These are phyloP conservation scores for Brassica incana DNA, from an alignment of 345 rosid genomes.

Conservation along the genomic window DNA sequence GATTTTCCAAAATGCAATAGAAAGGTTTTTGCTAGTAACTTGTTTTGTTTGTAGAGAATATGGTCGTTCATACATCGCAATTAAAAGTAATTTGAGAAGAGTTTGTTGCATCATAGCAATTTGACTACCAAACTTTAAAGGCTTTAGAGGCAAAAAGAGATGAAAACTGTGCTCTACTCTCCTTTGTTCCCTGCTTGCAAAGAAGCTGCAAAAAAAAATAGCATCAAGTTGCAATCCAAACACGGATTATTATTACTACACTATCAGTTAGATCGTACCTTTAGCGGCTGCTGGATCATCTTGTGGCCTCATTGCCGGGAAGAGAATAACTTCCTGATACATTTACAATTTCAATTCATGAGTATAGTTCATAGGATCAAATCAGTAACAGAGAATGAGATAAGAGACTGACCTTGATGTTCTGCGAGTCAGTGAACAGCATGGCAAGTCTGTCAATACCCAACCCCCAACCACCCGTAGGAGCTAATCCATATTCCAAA, in stretches of 20 bases:
- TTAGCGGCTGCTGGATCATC: constrained; percentile 62
- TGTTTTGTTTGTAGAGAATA: neutral
- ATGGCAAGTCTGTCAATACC: constrained; percentile 87
- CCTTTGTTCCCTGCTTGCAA: constrained; percentile 29
- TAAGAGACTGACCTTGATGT: constrained; percentile 66
- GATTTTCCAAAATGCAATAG: neutral
- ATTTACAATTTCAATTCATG: neutral
- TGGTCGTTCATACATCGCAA: constrained; percentile 10
- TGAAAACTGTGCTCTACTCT: constrained; percentile 18
- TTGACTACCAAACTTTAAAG: neutral
- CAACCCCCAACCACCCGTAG: constrained; percentile 97
- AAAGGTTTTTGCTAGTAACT: neutral
- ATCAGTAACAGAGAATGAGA: constrained; percentile 4
- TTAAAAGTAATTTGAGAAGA: neutral
- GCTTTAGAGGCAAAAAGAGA: constrained; percentile 1
- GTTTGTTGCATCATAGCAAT: neutral
- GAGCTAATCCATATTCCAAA: constrained; percentile 91
- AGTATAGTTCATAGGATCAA: neutral
- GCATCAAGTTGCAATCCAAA: neutral
- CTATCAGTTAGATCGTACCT: constrained; percentile 42
- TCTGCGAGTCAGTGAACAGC: constrained; percentile 90
- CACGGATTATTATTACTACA: neutral
- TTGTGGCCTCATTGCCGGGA: constrained; percentile 99
- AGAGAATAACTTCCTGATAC: constrained; percentile 87
- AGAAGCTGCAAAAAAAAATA: constrained; percentile 21